Conservation (phyloP, 163 green algal species). For the Scenedesmus sp. region DNA sequence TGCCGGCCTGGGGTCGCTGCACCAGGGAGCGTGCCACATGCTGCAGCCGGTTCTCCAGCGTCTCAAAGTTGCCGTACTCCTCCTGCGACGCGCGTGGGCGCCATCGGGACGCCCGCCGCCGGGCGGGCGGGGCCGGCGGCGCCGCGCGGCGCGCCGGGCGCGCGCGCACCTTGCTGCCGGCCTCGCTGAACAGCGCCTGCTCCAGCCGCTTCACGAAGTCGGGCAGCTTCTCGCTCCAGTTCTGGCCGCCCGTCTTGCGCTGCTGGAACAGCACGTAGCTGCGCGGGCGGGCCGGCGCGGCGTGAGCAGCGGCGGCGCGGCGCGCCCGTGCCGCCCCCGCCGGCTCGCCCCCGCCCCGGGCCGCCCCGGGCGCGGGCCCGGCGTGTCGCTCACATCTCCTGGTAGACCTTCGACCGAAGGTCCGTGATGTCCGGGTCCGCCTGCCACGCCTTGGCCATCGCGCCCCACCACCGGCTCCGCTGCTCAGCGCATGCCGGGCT, state of each 20-base stretch:
- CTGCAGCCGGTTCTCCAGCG: constrained; percentile 86
- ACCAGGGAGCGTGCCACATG: constrained; percentile 79
- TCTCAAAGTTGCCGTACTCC: constrained; percentile 86
- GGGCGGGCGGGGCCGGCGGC: constrained; percentile 4
- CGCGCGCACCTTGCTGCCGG: constrained; percentile 73
- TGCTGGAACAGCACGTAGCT: constrained; percentile 51
- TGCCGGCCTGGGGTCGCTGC: constrained; percentile 20
- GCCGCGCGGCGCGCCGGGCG: neutral
- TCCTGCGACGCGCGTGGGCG: constrained; percentile 65
- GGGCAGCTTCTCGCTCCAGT: constrained; percentile 79
- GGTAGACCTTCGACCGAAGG: no score
- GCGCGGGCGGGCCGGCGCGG: neutral
- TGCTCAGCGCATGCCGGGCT: no score
- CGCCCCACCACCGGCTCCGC: no score
- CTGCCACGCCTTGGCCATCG: no score
- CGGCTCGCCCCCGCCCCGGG: no score
- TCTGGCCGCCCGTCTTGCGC: constrained; percentile 41
- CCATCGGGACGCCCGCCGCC: neutral
- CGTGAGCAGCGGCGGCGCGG: neutral
- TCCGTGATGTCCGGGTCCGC: no score
- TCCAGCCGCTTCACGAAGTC: constrained; percentile 91
- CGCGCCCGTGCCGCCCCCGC: no score
- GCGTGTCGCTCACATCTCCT: no score
- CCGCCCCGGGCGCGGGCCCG: no score
- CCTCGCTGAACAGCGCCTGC: constrained; percentile 81